Percentiles rank a stretch among this genome's conserved stretches.
phyloP scores from a whole-genome alignment of 1,284 basidiomycete genomes.

The Volvariella volvacea region DNA sequence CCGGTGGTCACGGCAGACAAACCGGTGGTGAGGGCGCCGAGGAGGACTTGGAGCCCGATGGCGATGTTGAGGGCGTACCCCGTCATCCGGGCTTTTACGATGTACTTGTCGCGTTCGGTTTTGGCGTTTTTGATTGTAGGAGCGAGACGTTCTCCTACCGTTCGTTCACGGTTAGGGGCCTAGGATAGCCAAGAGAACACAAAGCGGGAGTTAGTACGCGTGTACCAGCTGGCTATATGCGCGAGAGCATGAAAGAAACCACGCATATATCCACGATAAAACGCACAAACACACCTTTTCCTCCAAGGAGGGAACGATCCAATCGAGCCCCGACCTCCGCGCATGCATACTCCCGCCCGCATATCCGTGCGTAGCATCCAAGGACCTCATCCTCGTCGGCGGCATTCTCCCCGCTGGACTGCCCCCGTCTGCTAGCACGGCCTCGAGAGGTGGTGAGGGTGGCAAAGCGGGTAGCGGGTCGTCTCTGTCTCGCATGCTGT shows the following conservation, averaged over 20 bases:
- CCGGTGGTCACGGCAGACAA: slow-evolving; percentile 44
- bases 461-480: too few relatives aligned
- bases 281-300: slow-evolving; percentile 14
- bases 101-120: slow-evolving; percentile 32
- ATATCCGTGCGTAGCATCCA: too few relatives aligned
- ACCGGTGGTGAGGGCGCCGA: slow-evolving; percentile 64
- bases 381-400: too few relatives aligned
- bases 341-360: too few relatives aligned
- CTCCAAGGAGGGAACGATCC: slow-evolving; percentile 26
- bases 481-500: too few relatives aligned
- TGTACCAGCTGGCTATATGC: background rate
- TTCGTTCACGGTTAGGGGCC: slow-evolving; percentile 21
- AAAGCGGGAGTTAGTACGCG: background rate
- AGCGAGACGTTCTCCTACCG: slow-evolving; percentile 34
- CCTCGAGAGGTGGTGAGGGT: too few relatives aligned
- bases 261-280: background rate
- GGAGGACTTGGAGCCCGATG: slow-evolving; percentile 46
- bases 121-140: slow-evolving; percentile 37
- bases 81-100: slow-evolving; percentile 37
- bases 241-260: background rate
- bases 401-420: too few relatives aligned
- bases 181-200: background rate
- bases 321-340: slow-evolving; percentile 22
- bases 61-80: slow-evolving; percentile 44
- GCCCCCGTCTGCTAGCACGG: too few relatives aligned